Conservation (phyloP, 2,329 filamentous ascomycete genomes). For the Aureobasidium namibiae region DNA sequence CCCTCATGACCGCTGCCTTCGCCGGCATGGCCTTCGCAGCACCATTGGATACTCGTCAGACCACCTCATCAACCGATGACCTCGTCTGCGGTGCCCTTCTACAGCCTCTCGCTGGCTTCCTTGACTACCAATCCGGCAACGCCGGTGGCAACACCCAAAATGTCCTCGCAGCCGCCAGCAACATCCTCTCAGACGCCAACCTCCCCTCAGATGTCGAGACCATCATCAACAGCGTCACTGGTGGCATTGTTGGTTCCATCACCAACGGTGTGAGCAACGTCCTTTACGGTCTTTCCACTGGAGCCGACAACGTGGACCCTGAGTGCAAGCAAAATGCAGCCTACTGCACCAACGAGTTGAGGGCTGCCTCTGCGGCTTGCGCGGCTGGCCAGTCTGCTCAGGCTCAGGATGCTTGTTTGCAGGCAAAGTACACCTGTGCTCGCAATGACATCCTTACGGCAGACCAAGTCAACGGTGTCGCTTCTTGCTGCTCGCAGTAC, state of each 20-base stretch:
- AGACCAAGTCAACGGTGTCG: not conserved
- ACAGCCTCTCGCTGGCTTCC: conserved; percentile 6
- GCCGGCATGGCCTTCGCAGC: not conserved
- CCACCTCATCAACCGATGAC: not conserved
- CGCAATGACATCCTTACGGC: not conserved
- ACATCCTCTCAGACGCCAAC: not conserved
- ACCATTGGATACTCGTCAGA: not conserved
- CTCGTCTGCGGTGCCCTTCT: conserved; percentile 2
- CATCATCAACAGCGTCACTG: conserved; percentile 1
- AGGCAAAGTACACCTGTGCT: conserved; percentile 7
- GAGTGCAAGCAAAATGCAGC: not conserved
- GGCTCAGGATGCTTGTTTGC: conserved; percentile 8
- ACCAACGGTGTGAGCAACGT: conserved; percentile 1
- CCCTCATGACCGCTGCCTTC: not conserved
- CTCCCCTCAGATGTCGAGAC: not conserved
- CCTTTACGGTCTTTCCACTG: not conserved
- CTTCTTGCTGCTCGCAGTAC: conserved; percentile 4
- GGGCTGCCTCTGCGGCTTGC: not conserved
- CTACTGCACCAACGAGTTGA: conserved; percentile 5
- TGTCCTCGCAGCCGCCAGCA: not conserved
- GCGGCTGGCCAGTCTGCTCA: not conserved
- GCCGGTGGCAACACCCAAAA: not conserved
- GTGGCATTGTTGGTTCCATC: not conserved
- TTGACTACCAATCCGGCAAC: conserved; percentile 5
- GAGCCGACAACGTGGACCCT: not conserved